A percentile compares a stretch with the other conserved stretches of the same genome.
Conservation (phyloP, 1,284 basidiomycete species). For the Microbotryum saponariae region DNA sequence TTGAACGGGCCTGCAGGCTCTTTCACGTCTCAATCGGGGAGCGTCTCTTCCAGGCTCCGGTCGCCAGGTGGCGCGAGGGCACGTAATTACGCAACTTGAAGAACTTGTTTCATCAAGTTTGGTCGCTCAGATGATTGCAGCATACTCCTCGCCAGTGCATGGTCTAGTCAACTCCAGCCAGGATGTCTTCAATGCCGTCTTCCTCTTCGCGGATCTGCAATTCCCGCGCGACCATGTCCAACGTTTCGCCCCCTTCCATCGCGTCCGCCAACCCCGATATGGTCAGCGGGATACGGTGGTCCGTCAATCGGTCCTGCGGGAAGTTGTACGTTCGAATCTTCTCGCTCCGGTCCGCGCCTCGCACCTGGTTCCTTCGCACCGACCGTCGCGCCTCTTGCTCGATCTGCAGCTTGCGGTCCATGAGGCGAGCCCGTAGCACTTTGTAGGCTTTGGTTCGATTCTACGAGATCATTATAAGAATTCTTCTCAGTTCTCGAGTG, state of each 20-base stretch:
- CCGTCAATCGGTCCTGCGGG: conserved; percentile 80
- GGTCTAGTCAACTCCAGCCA: background rate
- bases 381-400: conserved; percentile 58
- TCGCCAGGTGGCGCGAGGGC: too few species aligned
- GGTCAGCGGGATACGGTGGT: conserved; percentile 75
- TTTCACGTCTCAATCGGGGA: too few species aligned
- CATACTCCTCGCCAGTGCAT: too few species aligned
- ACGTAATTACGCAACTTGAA: too few species aligned
- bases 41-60: too few species aligned
- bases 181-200: conserved; percentile 18
- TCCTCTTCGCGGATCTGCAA: conserved; percentile 22
- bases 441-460: conserved; percentile 82
- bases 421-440: conserved; percentile 69
- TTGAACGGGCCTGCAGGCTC: too few species aligned
- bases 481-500: too few species aligned
- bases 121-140: too few species aligned
- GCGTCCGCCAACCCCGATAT: conserved; percentile 64
- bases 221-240: conserved; percentile 22
- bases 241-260: conserved; percentile 61
- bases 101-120: too few species aligned
- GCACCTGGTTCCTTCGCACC: conserved; percentile 62
- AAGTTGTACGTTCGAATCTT: conserved; percentile 92
- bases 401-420: conserved; percentile 49
- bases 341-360: conserved; percentile 73
- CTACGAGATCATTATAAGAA: conserved; percentile 44